These are phyloP conservation scores for Chalciporus pseudorubinellus DNA, from an alignment of 768 basidiomycete species.

Conservation along the genomic window DNA sequence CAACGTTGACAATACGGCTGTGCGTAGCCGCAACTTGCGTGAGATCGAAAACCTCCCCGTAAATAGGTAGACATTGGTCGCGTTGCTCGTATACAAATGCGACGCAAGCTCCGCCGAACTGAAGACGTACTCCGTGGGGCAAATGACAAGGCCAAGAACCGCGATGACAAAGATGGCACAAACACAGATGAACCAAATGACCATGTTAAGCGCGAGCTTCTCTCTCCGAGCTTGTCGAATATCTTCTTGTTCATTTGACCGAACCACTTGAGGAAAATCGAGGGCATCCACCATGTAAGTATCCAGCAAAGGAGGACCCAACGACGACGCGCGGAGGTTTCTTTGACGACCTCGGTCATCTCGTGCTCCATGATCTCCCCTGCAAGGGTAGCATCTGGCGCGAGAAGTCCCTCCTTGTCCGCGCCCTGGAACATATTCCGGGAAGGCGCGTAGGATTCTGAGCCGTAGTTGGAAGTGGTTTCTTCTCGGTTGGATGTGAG, in stretches of 20 bases:
- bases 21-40: no score
- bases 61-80: no score
- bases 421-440: no score
- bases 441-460: no score
- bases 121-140: constrained; percentile 93
- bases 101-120: constrained; percentile 76
- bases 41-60: no score
- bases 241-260: constrained; percentile 92
- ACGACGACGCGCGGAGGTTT: constrained; percentile 71
- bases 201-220: constrained; percentile 89
- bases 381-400: constrained; percentile 75
- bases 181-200: constrained; percentile 95
- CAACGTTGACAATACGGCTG: no score
- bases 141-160: constrained; percentile 82
- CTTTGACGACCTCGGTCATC: constrained; percentile 85
- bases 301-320: constrained; percentile 90
- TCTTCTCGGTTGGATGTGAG: constrained; percentile 74
- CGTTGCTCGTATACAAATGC: no score
- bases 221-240: constrained; percentile 97
- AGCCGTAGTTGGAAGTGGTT: no score
- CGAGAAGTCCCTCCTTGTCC: constrained; percentile 67
- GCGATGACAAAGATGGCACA: constrained; percentile 92
- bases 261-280: no score
- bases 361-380: constrained; percentile 85
- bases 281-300: constrained; percentile 93